Evolutionary conservation across 495 filamentous ascomycete species (phyloP).

Genomic region (Hypoxylon fragiforme): DNA sequence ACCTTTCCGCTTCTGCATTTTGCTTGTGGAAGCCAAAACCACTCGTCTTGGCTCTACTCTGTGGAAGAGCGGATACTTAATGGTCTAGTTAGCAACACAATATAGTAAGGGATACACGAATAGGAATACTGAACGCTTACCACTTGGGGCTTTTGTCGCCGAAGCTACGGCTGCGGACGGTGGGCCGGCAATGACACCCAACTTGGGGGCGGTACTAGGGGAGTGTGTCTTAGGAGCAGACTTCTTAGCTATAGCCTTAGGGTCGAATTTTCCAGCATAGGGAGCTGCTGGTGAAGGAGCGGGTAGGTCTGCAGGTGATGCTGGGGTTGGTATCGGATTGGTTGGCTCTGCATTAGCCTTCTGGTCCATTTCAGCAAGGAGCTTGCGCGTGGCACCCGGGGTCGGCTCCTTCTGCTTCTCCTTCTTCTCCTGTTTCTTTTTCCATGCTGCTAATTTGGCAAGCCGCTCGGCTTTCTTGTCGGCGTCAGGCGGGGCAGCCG

Average conservation of each 20-base stretch:
- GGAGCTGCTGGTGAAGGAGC: constrained; percentile 52
- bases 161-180: constrained; percentile 25
- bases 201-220: constrained; percentile 41
- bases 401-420: constrained; percentile 75
- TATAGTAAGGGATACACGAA: neutral
- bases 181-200: constrained; percentile 41
- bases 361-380: constrained; percentile 76
- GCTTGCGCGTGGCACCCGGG: constrained; percentile 63
- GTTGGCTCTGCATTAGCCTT: constrained; percentile 61
- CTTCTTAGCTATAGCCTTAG: constrained; percentile 81
- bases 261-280: constrained; percentile 84
- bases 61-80: constrained; percentile 55
- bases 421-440: constrained; percentile 82
- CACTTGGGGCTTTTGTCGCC: constrained; percentile 24
- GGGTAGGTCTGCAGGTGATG: constrained; percentile 42
- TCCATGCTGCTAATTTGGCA: constrained; percentile 88
- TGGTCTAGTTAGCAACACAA: constrained; percentile 10
- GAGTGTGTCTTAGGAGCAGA: constrained; percentile 60
- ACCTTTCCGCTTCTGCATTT: constrained; percentile 65
- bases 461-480: constrained; percentile 83
- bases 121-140: constrained; percentile 32
- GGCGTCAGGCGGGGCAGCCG: constrained; percentile 66
- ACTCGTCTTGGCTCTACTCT: constrained; percentile 73
- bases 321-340: constrained; percentile 54
- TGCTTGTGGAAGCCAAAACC: constrained; percentile 81